Percentiles rank a stretch among this genome's conserved stretches.
Conservation (phyloP, 148 eudicot species). For the Nepenthes mirabilis region DNA sequence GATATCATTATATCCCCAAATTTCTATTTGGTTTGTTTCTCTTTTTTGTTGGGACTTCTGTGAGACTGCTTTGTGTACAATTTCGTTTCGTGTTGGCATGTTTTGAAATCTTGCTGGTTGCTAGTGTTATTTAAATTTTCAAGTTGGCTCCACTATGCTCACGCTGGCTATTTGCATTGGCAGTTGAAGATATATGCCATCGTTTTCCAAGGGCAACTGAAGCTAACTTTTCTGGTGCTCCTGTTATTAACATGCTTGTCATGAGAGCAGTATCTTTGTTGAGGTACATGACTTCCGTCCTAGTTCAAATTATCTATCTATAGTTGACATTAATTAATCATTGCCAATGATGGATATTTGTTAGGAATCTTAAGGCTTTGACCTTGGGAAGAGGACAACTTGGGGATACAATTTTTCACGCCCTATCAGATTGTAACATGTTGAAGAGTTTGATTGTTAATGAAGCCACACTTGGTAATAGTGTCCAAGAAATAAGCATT, state of each 20-base stretch:
- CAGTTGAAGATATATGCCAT: conserved; percentile 87
- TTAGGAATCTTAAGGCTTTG: conserved; percentile 71
- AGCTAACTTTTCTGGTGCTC: conserved; percentile 56
- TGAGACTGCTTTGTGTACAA: too few species aligned
- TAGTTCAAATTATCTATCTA: background rate
- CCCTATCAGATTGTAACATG: conserved; percentile 51
- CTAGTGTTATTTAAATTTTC: background rate
- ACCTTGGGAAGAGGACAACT: conserved; percentile 71
- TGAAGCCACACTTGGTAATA: conserved; percentile 79
- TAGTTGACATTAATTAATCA: background rate
- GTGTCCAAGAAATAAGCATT: conserved; percentile 75
- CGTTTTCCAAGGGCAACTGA: conserved; percentile 79
- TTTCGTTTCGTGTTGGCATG: background rate
- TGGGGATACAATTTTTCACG: conserved; percentile 67
- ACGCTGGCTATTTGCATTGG: conserved; percentile 4
- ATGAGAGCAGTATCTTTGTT: conserved; percentile 62
- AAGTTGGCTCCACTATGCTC: background rate
- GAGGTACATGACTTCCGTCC: conserved; percentile 30
- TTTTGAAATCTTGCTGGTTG: background rate
- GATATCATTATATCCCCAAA: too few species aligned
- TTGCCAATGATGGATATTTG: conserved; percentile 10
- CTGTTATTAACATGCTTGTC: conserved; percentile 47
- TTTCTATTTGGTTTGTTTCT: too few species aligned
- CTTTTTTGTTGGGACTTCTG: too few species aligned
- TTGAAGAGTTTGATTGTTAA: conserved; percentile 56